Evolutionary conservation across 2,329 filamentous ascomycete species (phyloP).

Genomic region (Fusarium ambrosium): DNA sequence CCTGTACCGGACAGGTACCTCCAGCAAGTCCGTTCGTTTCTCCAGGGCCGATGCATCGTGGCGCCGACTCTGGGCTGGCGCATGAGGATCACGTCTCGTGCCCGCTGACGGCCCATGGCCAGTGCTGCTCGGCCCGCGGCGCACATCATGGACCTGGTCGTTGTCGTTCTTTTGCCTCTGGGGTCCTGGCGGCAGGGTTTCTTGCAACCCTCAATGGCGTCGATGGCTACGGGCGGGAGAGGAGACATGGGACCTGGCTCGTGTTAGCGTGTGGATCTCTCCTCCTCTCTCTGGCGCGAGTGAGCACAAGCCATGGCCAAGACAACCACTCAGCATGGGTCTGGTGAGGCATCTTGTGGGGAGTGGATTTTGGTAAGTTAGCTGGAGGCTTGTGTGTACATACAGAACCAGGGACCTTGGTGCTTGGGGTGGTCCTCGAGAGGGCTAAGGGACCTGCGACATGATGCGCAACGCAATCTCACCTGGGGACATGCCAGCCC

Average conservation of each 20-base stretch:
- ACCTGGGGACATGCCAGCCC: constrained; percentile 23
- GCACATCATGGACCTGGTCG: constrained; percentile 43
- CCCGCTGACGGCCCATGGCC: constrained; percentile 38
- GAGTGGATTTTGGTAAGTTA: constrained; percentile 32
- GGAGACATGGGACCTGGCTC: constrained; percentile 47
- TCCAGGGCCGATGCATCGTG: constrained; percentile 40
- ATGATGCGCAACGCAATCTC: constrained; percentile 28
- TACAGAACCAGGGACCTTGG: constrained; percentile 26
- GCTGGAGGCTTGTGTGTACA: constrained; percentile 27
- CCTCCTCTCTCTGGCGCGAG: constrained; percentile 39
- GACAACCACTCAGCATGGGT: constrained; percentile 37
- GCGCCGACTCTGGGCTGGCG: constrained; percentile 45
- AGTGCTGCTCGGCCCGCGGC: constrained; percentile 46
- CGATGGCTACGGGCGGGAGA: constrained; percentile 49
- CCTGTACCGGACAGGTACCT: background rate
- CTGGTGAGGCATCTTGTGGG: constrained; percentile 38
- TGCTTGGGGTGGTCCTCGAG: constrained; percentile 2
- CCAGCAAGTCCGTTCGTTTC: constrained; percentile 36
- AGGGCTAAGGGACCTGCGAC: constrained; percentile 26
- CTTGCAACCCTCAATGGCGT: constrained; percentile 44
- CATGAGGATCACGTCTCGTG: constrained; percentile 48
- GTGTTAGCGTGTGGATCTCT: constrained; percentile 46
- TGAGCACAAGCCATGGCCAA: constrained; percentile 37
- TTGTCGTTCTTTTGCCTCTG: constrained; percentile 43
- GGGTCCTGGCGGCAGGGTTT: constrained; percentile 41